Conservation (phyloP, 768 basidiomycete genomes). For the Asterophora parasitica region DNA sequence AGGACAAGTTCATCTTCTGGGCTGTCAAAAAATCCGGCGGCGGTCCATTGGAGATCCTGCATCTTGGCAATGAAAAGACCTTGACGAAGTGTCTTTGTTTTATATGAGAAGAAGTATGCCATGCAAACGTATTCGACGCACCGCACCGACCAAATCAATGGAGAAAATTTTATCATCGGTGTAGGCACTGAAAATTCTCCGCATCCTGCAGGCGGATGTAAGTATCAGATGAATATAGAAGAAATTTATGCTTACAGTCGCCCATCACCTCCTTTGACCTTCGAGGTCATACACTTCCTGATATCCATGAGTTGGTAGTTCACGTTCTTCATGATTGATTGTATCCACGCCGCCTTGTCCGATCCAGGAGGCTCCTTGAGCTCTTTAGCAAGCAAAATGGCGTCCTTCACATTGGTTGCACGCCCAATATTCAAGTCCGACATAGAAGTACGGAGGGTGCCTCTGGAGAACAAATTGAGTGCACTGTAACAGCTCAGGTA, state of each 20-base stretch:
- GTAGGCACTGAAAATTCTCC: slow-evolving; percentile 9
- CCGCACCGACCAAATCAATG: slow-evolving; percentile 13
- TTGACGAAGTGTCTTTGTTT: slow-evolving; percentile 45
- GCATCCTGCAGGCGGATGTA: background rate
- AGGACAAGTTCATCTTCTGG: slow-evolving; percentile 35
- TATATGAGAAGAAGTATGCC: too few species aligned
- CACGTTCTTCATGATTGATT: background rate
- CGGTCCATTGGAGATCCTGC: slow-evolving; percentile 47
- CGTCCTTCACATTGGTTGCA: slow-evolving; percentile 1
- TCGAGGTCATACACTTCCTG: background rate
- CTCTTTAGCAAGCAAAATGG: background rate
- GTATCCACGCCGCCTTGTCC: background rate
- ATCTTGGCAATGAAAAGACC: slow-evolving; percentile 50
- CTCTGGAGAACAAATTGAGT: slow-evolving; percentile 1
- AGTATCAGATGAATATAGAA: background rate
- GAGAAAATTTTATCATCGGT: slow-evolving; percentile 9
- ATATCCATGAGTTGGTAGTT: too few species aligned
- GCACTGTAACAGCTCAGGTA: background rate
- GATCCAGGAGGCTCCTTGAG: background rate
- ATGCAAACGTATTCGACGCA: background rate
- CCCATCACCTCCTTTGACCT: background rate
- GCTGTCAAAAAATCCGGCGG: slow-evolving; percentile 34
- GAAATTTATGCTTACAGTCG: background rate
- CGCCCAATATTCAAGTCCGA: background rate
- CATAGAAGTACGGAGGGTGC: slow-evolving; percentile 4